These are phyloP conservation scores for Ophiostoma pallidulum DNA, from an alignment of 2,329 filamentous ascomycete genomes.

Conservation along the genomic window DNA sequence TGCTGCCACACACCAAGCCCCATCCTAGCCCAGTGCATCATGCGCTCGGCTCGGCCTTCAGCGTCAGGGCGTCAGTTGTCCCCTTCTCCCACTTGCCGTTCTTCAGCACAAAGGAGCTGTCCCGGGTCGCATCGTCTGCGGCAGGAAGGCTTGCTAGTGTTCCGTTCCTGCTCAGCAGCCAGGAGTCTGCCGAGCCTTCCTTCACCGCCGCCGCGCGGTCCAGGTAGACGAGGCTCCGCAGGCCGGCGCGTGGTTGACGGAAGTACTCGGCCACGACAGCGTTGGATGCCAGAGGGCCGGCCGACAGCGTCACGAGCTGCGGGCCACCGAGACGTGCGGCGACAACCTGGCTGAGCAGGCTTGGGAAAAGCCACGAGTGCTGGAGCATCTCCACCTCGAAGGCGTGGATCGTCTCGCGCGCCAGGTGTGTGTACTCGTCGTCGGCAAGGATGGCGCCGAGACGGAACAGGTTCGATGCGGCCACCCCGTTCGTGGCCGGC, in stretches of 20 bases:
- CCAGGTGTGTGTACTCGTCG: constrained; percentile 47
- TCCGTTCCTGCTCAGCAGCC: constrained; percentile 19
- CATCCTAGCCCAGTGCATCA: too few relatives aligned
- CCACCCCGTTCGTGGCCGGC: constrained; percentile 80
- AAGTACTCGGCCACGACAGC: constrained; percentile 16
- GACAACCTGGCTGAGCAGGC: constrained; percentile 67
- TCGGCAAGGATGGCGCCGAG: constrained; percentile 47
- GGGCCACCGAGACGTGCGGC: constrained; percentile 61
- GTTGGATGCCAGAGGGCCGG: constrained; percentile 11
- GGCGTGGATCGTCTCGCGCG: constrained; percentile 65
- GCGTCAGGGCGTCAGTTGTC: constrained; percentile 14
- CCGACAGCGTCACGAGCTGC: constrained; percentile 13
- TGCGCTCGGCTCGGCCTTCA: constrained; percentile 4
- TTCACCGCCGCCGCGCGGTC: background rate
- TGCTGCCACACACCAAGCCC: too few relatives aligned
- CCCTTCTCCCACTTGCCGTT: constrained; percentile 17
- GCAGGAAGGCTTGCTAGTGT: constrained; percentile 16
- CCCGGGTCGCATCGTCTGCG: background rate
- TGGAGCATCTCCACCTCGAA: constrained; percentile 90
- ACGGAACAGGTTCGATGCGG: constrained; percentile 79
- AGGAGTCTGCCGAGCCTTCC: constrained; percentile 6
- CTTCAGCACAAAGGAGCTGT: constrained; percentile 18
- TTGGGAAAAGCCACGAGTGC: constrained; percentile 85
- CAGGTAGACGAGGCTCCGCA: constrained; percentile 21
- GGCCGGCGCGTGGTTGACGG: constrained; percentile 21